Evolutionary conservation across 257 asterid genomes (phyloP), one percentile per base, ranked within the genome.

Genomic region (Apocynum venetum): DNA sequence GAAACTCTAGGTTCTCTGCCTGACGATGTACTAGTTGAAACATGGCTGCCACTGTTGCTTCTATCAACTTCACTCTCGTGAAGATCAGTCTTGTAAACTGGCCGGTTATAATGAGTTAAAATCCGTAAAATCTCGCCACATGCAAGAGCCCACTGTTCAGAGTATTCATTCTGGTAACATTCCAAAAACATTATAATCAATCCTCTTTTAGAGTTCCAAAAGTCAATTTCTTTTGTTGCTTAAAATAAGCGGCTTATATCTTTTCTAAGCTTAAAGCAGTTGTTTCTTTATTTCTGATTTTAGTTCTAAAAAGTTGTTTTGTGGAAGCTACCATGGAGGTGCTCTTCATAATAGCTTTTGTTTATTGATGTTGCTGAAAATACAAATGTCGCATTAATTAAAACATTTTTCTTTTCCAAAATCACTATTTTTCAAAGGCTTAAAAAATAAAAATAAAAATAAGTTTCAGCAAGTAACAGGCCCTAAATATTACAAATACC

Each of bases 61-160:
- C 94, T 85, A 86, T 89, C 96, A 57, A 88, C 85, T 77, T 83
- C 94, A 78, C 84, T 86, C 46, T 84, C 92, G 77, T 81, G 89
- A 53, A 84, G 87, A 73, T 90, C 98, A 85, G 79, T 85, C 87
- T 91, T 92, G 91, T 86, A 91, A 76, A 96, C 87, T 10, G 98
- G 99, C 78, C 98, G 91, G 88, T 96, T 93, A 78, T 96, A 93
- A 84, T 93, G 97, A 35, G 97, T 96, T 84, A 96, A 83, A 82
- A 96, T 89, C 80, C 99, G 82, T 85, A 96, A 86, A 79, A 93
- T 96, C 83, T 96, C 99, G 79, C 99, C 98, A 83, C 99, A 96
- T 79, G 97, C 98, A 78, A 96, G 94, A 81, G 98, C 99, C 99
- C 99, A 96, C 85, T 96, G 97, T 83, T 96, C 99, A 53, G 98